Base-by-base conservation (phyloP, 768 basidiomycete genomes). In the Macrolepiota albuminosa region DNA sequence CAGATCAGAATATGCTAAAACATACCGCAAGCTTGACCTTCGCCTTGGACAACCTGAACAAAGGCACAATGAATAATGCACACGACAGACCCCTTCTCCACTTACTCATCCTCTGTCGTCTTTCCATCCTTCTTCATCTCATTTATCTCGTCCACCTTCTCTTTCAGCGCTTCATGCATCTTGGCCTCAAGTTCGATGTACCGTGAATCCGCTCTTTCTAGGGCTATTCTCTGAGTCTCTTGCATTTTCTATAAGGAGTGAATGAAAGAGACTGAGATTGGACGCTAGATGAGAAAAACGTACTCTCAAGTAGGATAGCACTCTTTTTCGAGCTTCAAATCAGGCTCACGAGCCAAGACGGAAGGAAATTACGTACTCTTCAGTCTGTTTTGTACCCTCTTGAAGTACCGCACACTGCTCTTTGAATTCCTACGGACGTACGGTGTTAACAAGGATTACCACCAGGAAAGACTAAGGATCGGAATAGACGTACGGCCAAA, bases 401-500 rank as follows among this genome's bases (percentile, higher is more conserved):
- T 18, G 43, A 14, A 42, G 13, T 1, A 45, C 36, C 26, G 14
- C 36, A 59, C 16, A 53, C 10, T 31, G 39, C 37, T 51, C 49
- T n/a, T 58, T 16, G 11, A 51, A 14, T 6, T 39, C 57, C 57
- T 58, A 39, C 4, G 16, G 1, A 45, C 21, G 29, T n/a, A 42
- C 18, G n/a, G 14, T 7, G 4, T 54, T 16, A 29, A 18, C 16
- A 1, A 43, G 3, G 14, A 29, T 29, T 29, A 29, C 14, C 18
- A 54, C 10, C 18, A n/a, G 3, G 16, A 13, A 16, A 42, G 16
- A 33, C 6, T 0, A 24, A 13, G 4, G 4, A 57, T 7, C 39
- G 11, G 4, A 33, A 29, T 2, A 29, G 7, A 51, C 53, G 42
- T 48, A 69, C 63, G 64, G 46, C 48, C 7, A 46, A 51, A 11